These are phyloP conservation scores for Pleurotus sapidus DNA, from an alignment of 768 basidiomycete species.

Conservation along the genomic window DNA sequence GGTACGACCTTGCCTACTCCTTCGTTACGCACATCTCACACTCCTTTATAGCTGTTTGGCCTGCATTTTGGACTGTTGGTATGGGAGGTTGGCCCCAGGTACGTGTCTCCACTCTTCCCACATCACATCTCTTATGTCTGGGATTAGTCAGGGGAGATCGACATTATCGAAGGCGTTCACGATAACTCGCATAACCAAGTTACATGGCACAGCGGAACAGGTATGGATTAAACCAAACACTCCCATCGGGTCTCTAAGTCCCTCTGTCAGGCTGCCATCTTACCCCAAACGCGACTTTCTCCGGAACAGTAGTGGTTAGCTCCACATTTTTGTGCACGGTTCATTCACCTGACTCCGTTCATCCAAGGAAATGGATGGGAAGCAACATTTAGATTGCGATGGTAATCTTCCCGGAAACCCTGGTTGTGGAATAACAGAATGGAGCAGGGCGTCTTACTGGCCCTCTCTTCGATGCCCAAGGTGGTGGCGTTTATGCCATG, in stretches of 20 bases:
- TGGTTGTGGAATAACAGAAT: conserved; percentile 78
- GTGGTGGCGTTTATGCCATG: conserved; percentile 87
- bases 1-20: conserved; percentile 39
- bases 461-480: conserved; percentile 71
- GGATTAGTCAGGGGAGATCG: conserved; percentile 71
- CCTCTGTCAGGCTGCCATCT: conserved; percentile 52
- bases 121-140: background rate
- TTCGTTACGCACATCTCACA: background rate
- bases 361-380: conserved; percentile 41
- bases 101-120: conserved; percentile 19
- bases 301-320: conserved; percentile 61
- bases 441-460: conserved; percentile 85
- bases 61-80: conserved; percentile 76
- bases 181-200: conserved; percentile 85
- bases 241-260: conserved; percentile 4
- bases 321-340: background rate
- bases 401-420: conserved; percentile 52
- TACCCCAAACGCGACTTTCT: conserved; percentile 51
- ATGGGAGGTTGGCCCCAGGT: conserved; percentile 63
- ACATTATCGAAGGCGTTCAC: conserved; percentile 83
- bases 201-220: conserved; percentile 72
- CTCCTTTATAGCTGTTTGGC: conserved; percentile 63
- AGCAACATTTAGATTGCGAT: conserved; percentile 54
- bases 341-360: background rate
- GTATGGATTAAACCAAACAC: conserved; percentile 27